phyloP scores from a whole-genome alignment of 345 rosid genomes.

The Sisymbrium altissimum region DNA sequence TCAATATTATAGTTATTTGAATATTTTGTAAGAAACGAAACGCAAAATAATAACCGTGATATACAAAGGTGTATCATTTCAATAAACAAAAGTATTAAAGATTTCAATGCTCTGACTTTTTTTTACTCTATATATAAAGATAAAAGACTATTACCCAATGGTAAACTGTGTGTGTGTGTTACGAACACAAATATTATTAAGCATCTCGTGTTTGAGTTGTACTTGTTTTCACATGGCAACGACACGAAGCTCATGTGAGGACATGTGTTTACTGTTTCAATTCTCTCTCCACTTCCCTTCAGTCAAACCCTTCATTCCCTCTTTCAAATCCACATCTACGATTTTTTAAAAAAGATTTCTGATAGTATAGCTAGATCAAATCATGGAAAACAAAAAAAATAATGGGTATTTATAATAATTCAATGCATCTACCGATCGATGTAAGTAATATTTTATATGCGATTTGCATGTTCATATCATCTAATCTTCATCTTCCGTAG shows the following conservation, averaged over 20 bases:
- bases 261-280: conserved; percentile 28
- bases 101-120: too few relatives aligned
- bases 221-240: conserved; percentile 30
- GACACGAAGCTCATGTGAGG: conserved; percentile 32
- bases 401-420: not conserved
- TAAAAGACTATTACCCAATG: not conserved
- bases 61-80: too few relatives aligned
- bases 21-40: too few relatives aligned
- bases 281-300: not conserved
- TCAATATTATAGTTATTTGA: too few relatives aligned
- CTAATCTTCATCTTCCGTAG: conserved; percentile 15
- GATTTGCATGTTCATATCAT: conserved; percentile 27
- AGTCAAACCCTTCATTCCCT: conserved; percentile 21
- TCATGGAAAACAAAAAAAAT: not conserved
- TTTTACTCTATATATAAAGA: not conserved
- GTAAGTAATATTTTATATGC: not conserved
- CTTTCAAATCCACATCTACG: conserved; percentile 20
- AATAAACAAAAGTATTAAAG: too few relatives aligned
- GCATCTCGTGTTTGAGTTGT: conserved; percentile 24
- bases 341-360: not conserved
- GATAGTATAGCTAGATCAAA: not conserved
- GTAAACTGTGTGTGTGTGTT: not conserved
- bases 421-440: conserved; percentile 16
- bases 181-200: not conserved
- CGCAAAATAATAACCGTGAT: too few relatives aligned